Conservation (phyloP, 2,329 filamentous ascomycete species). For the Phoma herbarum region DNA sequence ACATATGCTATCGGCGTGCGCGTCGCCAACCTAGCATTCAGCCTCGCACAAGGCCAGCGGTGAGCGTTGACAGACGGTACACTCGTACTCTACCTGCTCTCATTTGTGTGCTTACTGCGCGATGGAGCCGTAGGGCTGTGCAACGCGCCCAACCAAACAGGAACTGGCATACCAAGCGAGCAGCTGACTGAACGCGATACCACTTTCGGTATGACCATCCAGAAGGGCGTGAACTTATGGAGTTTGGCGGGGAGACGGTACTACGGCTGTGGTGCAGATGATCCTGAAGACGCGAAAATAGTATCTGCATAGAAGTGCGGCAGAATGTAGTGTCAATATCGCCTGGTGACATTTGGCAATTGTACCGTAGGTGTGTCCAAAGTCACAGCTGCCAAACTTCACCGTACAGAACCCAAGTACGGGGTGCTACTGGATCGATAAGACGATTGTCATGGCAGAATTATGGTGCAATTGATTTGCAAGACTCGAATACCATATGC, state of each 20-base stretch:
- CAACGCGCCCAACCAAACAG: conserved; percentile 15
- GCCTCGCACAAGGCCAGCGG: conserved; percentile 20
- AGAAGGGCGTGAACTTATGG: conserved; percentile 24
- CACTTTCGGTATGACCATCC: conserved; percentile 25
- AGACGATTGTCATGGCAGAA: background rate
- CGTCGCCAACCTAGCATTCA: conserved; percentile 13
- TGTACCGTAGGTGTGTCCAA: background rate
- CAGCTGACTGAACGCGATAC: conserved; percentile 26
- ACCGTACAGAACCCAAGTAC: background rate
- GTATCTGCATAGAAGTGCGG: conserved; percentile 2
- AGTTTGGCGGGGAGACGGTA: conserved; percentile 23
- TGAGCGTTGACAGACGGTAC: conserved; percentile 4
- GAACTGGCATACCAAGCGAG: conserved; percentile 29
- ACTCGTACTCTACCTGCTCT: background rate
- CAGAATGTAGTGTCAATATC: background rate
- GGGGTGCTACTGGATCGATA: background rate
- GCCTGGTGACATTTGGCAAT: background rate
- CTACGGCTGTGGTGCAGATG: conserved; percentile 13
- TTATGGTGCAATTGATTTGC: conserved; percentile 15
- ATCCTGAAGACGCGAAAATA: conserved; percentile 9
- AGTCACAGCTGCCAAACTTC: background rate
- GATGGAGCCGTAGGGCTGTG: conserved; percentile 36
- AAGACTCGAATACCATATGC: conserved; percentile 4
- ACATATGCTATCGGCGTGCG: conserved; percentile 16
- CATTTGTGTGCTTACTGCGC: conserved; percentile 17